Base-by-base conservation (phyloP, 257 asterid genomes). In the Thymus quinquecostatus region DNA sequence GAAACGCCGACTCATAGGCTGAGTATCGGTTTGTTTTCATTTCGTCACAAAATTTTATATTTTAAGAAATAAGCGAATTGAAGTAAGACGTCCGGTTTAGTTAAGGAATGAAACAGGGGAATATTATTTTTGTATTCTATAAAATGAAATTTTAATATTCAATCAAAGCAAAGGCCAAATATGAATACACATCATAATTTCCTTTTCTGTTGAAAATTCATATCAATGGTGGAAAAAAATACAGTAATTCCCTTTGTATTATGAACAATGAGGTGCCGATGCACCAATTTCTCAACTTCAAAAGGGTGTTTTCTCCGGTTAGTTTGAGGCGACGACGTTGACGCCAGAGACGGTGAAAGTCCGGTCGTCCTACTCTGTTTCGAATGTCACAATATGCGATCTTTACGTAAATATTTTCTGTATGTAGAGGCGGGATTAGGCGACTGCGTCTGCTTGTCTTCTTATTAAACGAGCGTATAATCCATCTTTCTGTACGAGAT, bases 401-500 rank as follows among this genome's bases (percentile, higher is more conserved):
- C 64, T 33, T 27, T 28, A 61, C n/a, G 76, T 41, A 11, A 32
- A 58, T 58, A 54, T 44, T 32, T 64, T 74, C 58, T 61, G 55
- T 33, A 32, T n/a, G 60, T 49, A 68, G 32, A 45, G 56, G 30
- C 27, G 51, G 32, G 66, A 68, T 84, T 88, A 86, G 41, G 88
- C 91, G 71, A 91, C 92, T 57, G 89, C 89, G 79, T 91, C 98
- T 1, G 88, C 92, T 75, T 94, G 99, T 80, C 87, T 79, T 76
- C 86, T 89, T 60, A 80, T 82, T 77, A 94, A 78, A 64, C 96
- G 93, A 36, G 98, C 92, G 50, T 91, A 94, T 71, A 91, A 69
- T 13, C 99, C 99, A 36, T 85, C 96, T 43, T 77, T 84, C 72
- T 48, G 70, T 36, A 88, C 65, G 49, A 94, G 95, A 77, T 91